phyloP scores from a whole-genome alignment of 495 filamentous ascomycete genomes.

The Diplogelasinospora grovesii region DNA sequence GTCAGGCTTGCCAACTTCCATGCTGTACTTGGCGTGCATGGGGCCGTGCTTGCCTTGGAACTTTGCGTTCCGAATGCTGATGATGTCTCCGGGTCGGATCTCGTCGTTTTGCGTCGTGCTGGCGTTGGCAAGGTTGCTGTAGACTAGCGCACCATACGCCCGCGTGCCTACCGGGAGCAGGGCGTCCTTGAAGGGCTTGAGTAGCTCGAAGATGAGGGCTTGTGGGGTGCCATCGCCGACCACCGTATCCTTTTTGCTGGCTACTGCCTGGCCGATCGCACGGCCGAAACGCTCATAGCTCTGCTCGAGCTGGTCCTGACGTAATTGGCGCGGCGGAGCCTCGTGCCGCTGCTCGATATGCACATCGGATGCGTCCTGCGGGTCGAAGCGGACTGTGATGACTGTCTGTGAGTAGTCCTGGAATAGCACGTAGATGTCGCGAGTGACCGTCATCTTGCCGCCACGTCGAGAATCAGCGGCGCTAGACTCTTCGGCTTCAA shows the following conservation, averaged over 20 bases:
- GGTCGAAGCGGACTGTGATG: constrained; percentile 73
- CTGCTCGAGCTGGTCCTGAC: constrained; percentile 91
- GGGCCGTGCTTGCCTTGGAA: constrained; percentile 94
- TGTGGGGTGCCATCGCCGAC: constrained; percentile 80
- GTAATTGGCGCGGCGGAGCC: constrained; percentile 66
- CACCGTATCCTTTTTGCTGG: constrained; percentile 63
- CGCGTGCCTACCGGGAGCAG: constrained; percentile 77
- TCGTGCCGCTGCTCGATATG: constrained; percentile 83
- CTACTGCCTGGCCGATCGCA: constrained; percentile 62
- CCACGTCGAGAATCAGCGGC: constrained; percentile 52
- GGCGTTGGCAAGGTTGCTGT: constrained; percentile 90
- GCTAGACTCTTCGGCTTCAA: constrained; percentile 72
- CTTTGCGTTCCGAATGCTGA: constrained; percentile 87
- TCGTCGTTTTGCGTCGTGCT: constrained; percentile 84
- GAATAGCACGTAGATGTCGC: constrained; percentile 79
- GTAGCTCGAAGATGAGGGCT: constrained; percentile 68
- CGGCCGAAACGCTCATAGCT: constrained; percentile 72
- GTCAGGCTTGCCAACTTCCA: constrained; percentile 85
- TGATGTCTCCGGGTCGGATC: constrained; percentile 88
- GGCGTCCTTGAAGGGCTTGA: constrained; percentile 64
- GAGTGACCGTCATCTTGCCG: constrained; percentile 62
- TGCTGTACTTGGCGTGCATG: constrained; percentile 88
- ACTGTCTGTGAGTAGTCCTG: constrained; percentile 95
- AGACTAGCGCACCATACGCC: constrained; percentile 85
- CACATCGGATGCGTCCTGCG: constrained; percentile 63